Evolutionary conservation across 345 rosid genomes (phyloP).

Genomic region (Eucalyptus curtisii): DNA sequence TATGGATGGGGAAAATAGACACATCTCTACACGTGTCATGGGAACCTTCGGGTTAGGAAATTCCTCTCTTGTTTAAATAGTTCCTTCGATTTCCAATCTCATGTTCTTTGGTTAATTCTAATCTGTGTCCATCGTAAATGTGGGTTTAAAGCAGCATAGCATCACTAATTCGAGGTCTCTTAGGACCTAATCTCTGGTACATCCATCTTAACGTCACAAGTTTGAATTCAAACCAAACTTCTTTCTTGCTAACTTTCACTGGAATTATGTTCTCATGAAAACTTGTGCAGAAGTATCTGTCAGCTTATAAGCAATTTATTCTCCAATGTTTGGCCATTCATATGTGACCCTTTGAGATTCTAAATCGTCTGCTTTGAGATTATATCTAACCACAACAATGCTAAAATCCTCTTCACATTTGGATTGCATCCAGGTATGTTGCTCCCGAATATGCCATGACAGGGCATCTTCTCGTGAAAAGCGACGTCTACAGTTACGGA

Average conservation of each 20-base stretch:
- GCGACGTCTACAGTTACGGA: constrained; percentile 99
- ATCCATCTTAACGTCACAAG: not conserved
- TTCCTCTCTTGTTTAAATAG: not conserved
- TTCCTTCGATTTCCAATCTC: not conserved
- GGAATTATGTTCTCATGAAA: not conserved
- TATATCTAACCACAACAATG: not conserved
- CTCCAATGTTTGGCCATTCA: not conserved
- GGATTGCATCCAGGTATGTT: constrained; percentile 48
- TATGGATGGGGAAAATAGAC: constrained; percentile 74
- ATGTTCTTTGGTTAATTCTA: not conserved
- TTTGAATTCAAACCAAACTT: not conserved
- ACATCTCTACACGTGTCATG: constrained; percentile 96
- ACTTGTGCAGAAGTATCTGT: not conserved
- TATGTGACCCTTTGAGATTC: not conserved
- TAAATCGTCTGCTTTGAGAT: not conserved
- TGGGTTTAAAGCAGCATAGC: not conserved
- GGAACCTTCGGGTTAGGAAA: constrained; percentile 85
- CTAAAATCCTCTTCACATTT: not conserved
- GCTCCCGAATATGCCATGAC: constrained; percentile 99
- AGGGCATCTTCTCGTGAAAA: constrained; percentile 92
- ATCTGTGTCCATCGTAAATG: not conserved
- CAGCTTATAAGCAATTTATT: not conserved
- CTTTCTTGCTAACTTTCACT: not conserved
- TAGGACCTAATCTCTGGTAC: not conserved
- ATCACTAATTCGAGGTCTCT: not conserved